These are phyloP conservation scores for Xylariaceae sp. DNA, from an alignment of 2,329 filamentous ascomycete species.

Conservation along the genomic window DNA sequence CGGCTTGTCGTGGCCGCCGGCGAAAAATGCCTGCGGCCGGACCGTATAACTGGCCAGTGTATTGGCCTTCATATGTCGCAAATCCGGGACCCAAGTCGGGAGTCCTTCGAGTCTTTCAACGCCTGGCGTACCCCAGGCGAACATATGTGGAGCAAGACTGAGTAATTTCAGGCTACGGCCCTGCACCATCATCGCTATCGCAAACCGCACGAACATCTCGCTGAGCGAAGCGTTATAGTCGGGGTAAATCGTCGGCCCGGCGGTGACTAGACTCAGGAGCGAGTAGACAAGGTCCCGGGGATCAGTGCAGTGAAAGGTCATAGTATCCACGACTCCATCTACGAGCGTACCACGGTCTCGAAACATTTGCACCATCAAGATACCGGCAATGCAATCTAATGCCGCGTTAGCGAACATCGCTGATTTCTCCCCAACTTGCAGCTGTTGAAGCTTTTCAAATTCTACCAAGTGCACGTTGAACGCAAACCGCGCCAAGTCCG, in stretches of 20 bases:
- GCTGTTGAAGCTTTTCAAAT: not conserved
- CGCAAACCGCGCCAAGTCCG: conserved; percentile 1
- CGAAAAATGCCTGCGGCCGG: not conserved
- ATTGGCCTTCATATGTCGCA: not conserved
- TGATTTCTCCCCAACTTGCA: not conserved
- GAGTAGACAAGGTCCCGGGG: conserved; percentile 9
- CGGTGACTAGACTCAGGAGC: conserved; percentile 4
- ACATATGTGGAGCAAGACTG: conserved; percentile 2
- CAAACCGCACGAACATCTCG: conserved; percentile 7
- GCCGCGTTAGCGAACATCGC: not conserved
- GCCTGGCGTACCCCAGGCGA: fast-evolving
- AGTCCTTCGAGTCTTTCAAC: not conserved
- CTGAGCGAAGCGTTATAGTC: conserved; percentile 3
- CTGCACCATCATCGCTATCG: conserved; percentile 1
- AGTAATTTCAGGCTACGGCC: conserved; percentile 6
- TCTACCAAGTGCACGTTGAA: not conserved
- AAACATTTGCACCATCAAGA: not conserved
- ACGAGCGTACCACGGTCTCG: not conserved
- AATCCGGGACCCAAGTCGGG: conserved; percentile 13
- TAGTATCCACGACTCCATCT: conserved; percentile 5
- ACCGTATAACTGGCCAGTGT: conserved; percentile 3
- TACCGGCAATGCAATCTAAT: not conserved
- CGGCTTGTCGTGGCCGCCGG: conserved; percentile 6
- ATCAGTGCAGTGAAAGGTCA: conserved; percentile 6
- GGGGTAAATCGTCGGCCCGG: not conserved